phyloP scores from a whole-genome alignment of 2,329 filamentous ascomycete genomes.

The Colletotrichum endophyticum region DNA sequence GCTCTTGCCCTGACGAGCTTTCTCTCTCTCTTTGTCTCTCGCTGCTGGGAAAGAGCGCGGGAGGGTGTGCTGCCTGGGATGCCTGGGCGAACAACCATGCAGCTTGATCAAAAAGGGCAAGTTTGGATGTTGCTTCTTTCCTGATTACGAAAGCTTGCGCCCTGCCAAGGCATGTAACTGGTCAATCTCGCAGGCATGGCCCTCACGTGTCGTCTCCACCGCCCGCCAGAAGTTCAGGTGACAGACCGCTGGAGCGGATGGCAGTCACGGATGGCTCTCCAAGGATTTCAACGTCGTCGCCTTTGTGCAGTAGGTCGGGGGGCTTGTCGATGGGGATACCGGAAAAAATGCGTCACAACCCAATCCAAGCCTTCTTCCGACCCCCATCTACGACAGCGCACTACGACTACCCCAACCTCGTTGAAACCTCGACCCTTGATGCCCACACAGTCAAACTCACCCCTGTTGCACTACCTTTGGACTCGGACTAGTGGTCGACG shows the following conservation, averaged over 20 bases:
- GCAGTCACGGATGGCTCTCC: background rate
- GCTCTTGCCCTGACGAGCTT: background rate
- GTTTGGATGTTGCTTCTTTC: background rate
- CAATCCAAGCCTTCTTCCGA: background rate
- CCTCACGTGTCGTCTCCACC: conserved; percentile 5
- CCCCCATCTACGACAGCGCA: background rate
- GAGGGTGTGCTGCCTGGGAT: conserved; percentile 16
- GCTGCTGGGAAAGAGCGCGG: background rate
- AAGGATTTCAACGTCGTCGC: background rate
- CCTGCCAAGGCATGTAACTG: conserved; percentile 5
- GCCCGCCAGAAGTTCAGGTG: background rate
- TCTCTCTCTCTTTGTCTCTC: background rate
- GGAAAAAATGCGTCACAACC: background rate
- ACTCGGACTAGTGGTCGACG: background rate
- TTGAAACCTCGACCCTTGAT: background rate
- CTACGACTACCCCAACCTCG: background rate
- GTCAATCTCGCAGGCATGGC: background rate
- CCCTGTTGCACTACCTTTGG: background rate
- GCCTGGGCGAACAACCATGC: background rate
- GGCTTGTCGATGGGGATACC: background rate
- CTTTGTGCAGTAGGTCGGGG: background rate
- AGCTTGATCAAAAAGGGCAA: conserved; percentile 5
- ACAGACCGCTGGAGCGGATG: background rate
- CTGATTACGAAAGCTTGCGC: conserved; percentile 12
- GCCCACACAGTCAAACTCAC: background rate